These are phyloP conservation scores for Neocallimastix lanati DNA, from an alignment of 192 early-diverging fungal genomes.

Conservation along the genomic window DNA sequence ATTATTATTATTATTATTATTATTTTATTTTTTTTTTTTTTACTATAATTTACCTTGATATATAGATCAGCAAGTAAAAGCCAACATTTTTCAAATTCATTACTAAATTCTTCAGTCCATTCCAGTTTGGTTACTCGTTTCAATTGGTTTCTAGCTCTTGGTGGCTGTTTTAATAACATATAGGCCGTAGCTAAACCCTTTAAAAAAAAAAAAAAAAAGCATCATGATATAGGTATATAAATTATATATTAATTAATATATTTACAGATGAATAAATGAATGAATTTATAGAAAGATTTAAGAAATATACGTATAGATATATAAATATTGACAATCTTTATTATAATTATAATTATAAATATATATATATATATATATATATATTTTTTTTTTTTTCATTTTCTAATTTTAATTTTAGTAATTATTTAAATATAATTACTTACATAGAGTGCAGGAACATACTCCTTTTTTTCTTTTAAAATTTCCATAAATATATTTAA, in stretches of 20 bases:
- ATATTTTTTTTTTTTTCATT: not conserved
- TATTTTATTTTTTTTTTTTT: not conserved
- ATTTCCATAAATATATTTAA: constrained; percentile 18
- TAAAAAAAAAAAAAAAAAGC: not conserved
- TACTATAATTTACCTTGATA: constrained; percentile 15
- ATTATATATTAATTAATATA: too few species aligned
- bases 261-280: too few species aligned
- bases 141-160: constrained; percentile 29
- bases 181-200: constrained; percentile 22
- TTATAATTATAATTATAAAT: too few species aligned
- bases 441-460: constrained; percentile 28
- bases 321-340: too few species aligned
- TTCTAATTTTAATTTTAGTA: not conserved
- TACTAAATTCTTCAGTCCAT: constrained; percentile 15
- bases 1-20: too few species aligned
- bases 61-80: constrained; percentile 30
- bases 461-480: constrained; percentile 20
- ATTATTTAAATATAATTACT: not conserved
- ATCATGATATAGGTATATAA: too few species aligned
- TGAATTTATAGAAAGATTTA: too few species aligned
- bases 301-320: too few species aligned
- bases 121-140: constrained; percentile 30
- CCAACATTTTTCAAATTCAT: constrained; percentile 29
- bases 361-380: too few species aligned
- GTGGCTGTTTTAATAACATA: constrained; percentile 33